These are phyloP conservation scores for Globisporangium cederbergense DNA, from an alignment of 352 stramenopile genomes.

Conservation along the genomic window DNA sequence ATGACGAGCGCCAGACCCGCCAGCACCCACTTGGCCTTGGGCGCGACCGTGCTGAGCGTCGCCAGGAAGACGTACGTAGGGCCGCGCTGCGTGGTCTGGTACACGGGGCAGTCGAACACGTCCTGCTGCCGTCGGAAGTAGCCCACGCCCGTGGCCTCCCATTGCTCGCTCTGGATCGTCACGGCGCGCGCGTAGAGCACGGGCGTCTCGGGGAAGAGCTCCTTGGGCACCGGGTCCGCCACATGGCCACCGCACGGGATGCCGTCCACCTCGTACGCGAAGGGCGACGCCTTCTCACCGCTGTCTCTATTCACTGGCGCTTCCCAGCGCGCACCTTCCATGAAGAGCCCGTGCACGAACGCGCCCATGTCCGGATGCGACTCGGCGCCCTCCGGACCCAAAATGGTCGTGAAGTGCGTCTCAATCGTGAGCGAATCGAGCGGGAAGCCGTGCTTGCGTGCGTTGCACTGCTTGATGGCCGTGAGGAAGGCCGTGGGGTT, in stretches of 20 bases:
- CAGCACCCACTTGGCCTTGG: conserved; percentile 91
- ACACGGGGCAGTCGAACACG: conserved; percentile 95
- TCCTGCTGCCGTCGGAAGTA: conserved; percentile 88
- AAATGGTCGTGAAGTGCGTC: conserved; percentile 90
- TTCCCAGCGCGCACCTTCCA: conserved; percentile 94
- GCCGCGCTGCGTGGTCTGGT: conserved; percentile 93
- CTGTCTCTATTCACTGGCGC: conserved; percentile 42
- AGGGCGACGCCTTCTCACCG: conserved; percentile 77
- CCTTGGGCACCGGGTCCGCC: conserved; percentile 90
- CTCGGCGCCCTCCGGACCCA: conserved; percentile 56
- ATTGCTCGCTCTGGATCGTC: conserved; percentile 72
- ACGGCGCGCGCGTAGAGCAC: conserved; percentile 96
- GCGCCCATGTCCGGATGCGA: conserved; percentile 77
- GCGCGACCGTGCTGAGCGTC: conserved; percentile 85
- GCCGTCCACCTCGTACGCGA: conserved; percentile 79
- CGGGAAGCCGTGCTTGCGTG: conserved; percentile 78
- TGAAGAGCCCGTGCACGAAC: conserved; percentile 93
- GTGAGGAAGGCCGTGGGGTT: conserved; percentile 84
- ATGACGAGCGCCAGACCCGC: conserved; percentile 92
- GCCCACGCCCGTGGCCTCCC: conserved; percentile 93
- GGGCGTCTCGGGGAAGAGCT: conserved; percentile 84
- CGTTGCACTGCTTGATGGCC: conserved; percentile 84
- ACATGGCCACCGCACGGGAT: conserved; percentile 86
- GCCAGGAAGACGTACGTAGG: conserved; percentile 97
- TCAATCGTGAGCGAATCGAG: conserved; percentile 94